Evolutionary conservation across 1,284 basidiomycete species (phyloP).

Genomic region (Ganoderma lucidum): DNA sequence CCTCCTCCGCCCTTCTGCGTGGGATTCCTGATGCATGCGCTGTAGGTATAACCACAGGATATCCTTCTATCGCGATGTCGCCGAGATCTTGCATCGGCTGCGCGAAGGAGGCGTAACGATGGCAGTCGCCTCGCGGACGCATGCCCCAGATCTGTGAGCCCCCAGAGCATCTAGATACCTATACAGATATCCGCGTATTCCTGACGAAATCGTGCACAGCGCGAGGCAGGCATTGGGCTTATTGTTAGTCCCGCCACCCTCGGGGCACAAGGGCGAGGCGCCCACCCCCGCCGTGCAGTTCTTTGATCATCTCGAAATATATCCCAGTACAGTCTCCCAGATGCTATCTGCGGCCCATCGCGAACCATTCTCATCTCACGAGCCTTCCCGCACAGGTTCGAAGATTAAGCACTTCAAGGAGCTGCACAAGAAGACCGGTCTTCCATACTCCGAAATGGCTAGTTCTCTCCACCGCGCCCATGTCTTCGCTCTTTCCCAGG

Average conservation of each 20-base stretch:
- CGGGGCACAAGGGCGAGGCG: conserved; percentile 46
- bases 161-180: neutral
- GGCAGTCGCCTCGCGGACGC: conserved; percentile 82
- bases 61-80: conserved; percentile 80
- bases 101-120: conserved; percentile 62
- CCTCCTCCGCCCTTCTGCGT: conserved; percentile 12
- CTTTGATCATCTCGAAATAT: conserved; percentile 87
- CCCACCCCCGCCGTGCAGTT: conserved; percentile 66
- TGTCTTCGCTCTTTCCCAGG: neutral
- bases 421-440: conserved; percentile 79
- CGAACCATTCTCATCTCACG: neutral
- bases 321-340: conserved; percentile 64
- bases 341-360: neutral
- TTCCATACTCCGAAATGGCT: conserved; percentile 88
- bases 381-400: conserved; percentile 57
- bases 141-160: conserved; percentile 73
- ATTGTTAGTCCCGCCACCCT: conserved; percentile 65
- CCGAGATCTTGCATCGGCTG: conserved; percentile 75
- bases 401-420: conserved; percentile 85
- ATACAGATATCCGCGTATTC: neutral
- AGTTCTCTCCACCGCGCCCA: conserved; percentile 28
- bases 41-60: conserved; percentile 63
- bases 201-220: conserved; percentile 46
- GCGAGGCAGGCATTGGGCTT: conserved; percentile 80
- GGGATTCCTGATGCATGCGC: conserved; percentile 22